phyloP scores from a whole-genome alignment of 176 grass and related monocot genomes.

The Paspalum notatum region DNA sequence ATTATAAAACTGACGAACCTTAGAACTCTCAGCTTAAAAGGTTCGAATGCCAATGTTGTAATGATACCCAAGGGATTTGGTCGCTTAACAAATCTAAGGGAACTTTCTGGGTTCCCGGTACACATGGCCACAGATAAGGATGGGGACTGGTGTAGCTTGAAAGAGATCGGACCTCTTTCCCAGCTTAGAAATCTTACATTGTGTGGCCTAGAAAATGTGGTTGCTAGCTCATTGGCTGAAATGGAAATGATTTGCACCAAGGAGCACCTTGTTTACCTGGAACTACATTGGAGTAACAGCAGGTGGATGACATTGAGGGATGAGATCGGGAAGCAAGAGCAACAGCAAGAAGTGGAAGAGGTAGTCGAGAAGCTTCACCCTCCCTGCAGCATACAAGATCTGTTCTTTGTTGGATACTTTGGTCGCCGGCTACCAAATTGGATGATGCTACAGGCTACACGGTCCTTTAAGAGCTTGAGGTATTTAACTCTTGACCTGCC shows the following conservation, averaged over 20 bases:
- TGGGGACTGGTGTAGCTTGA: not conserved
- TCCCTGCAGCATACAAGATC: too few relatives aligned
- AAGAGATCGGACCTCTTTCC: not conserved
- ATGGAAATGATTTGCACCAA: not conserved
- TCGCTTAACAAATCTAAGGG: not conserved
- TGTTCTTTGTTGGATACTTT: too few relatives aligned
- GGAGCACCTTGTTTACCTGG: too few relatives aligned
- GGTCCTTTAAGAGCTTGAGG: conserved; percentile 15
- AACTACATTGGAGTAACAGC: not conserved
- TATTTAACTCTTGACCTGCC: not conserved
- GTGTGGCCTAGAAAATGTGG: too few relatives aligned
- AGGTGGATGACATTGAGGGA: too few relatives aligned
- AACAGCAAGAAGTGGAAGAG: too few relatives aligned
- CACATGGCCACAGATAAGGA: not conserved
- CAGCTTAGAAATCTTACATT: not conserved
- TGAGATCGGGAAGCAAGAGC: too few relatives aligned
- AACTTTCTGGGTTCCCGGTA: not conserved
- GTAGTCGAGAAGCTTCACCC: too few relatives aligned
- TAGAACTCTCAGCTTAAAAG: not conserved
- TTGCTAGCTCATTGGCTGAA: not conserved
- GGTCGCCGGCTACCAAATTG: too few relatives aligned
- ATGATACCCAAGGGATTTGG: conserved; percentile 6
- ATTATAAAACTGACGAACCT: conserved; percentile 12
- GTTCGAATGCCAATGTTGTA: not conserved
- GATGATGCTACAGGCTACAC: too few relatives aligned